These are phyloP conservation scores for Phlyctochytrium arcticum DNA, from an alignment of 192 early-diverging fungal genomes.

Conservation along the genomic window DNA sequence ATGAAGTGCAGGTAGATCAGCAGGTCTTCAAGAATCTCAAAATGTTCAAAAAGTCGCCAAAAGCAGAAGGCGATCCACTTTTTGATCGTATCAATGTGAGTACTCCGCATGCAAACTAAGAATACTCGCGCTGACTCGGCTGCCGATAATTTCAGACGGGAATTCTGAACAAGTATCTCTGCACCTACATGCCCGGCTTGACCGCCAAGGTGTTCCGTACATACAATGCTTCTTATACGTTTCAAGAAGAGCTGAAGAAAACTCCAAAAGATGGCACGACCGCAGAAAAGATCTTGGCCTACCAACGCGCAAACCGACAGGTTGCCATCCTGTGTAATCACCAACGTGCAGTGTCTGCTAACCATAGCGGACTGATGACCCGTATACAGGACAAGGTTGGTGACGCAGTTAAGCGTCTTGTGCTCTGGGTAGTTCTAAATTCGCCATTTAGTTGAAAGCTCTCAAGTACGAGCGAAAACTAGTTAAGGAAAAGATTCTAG, in stretches of 20 bases:
- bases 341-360: conserved; percentile 84
- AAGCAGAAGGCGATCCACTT: conserved; percentile 69
- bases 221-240: conserved; percentile 90
- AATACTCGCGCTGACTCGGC: no score
- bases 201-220: conserved; percentile 99
- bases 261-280: conserved; percentile 67
- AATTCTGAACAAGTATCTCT: conserved; percentile 84
- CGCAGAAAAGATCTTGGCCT: conserved; percentile 85
- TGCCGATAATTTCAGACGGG: conserved; percentile 68
- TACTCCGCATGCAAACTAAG: no score
- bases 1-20: conserved; percentile 74
- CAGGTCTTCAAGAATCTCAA: conserved; percentile 93
- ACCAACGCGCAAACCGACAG: conserved; percentile 91
- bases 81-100: conserved; percentile 89
- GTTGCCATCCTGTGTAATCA: conserved; percentile 99
- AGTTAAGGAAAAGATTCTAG: conserved; percentile 63
- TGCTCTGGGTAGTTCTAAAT: background rate
- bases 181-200: conserved; percentile 80
- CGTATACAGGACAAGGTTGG: conserved; percentile 76
- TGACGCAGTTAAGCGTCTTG: background rate
- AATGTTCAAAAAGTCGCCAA: conserved; percentile 80
- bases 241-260: conserved; percentile 79
- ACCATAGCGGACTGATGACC: conserved; percentile 69
- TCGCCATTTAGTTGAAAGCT: conserved; percentile 50
- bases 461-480: conserved; percentile 83